phyloP scores from a whole-genome alignment of 305 asterid species.

The Rubia tinctorum region DNA sequence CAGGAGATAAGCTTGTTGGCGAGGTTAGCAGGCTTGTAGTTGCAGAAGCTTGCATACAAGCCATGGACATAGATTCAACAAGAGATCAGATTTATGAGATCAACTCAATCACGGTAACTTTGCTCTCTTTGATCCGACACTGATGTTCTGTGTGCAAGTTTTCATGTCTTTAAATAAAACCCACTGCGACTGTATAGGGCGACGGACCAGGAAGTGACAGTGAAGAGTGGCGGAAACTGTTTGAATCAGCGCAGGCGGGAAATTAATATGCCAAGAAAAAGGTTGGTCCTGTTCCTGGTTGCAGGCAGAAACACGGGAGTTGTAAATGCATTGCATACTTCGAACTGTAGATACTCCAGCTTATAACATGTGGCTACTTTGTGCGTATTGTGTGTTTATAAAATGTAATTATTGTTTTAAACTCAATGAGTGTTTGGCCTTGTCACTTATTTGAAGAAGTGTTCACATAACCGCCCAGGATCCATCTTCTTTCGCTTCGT shows the following conservation, averaged over 20 bases:
- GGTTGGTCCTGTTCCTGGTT: neutral
- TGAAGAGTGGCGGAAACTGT: slow-evolving; percentile 66
- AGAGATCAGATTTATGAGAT: slow-evolving; percentile 80
- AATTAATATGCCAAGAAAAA: neutral
- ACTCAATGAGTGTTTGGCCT: too few species aligned
- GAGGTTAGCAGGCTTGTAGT: slow-evolving; percentile 94
- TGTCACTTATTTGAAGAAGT: too few species aligned
- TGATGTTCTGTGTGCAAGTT: neutral
- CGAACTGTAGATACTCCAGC: neutral
- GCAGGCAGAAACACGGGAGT: neutral
- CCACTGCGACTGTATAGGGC: slow-evolving; percentile 44
- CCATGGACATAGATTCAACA: slow-evolving; percentile 72
- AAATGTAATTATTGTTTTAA: too few species aligned
- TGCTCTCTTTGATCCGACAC: neutral
- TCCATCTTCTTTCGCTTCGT: too few species aligned
- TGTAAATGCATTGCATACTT: neutral
- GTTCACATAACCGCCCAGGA: too few species aligned
- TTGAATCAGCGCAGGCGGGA: slow-evolving; percentile 45
- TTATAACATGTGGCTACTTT: neutral
- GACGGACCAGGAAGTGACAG: slow-evolving; percentile 90
- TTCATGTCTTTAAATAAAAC: neutral
- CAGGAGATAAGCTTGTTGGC: slow-evolving; percentile 93
- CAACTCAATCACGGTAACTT: slow-evolving; percentile 75
- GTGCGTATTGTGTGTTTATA: neutral
- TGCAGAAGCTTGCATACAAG: slow-evolving; percentile 97